phyloP scores from a whole-genome alignment of 495 filamentous ascomycete genomes.

The Penicillium samsonianum region DNA sequence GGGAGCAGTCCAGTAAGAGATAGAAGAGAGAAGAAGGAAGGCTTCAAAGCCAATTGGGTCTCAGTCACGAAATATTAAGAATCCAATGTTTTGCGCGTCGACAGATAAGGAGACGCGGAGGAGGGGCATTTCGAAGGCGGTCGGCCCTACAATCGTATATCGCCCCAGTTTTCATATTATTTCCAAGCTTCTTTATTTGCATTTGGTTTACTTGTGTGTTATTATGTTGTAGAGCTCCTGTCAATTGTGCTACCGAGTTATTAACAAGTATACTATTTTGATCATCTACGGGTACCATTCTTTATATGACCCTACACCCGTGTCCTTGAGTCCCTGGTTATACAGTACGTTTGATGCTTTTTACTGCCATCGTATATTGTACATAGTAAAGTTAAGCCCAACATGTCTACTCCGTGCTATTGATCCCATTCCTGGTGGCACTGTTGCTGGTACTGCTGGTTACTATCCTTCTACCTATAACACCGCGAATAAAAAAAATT shows the following conservation, averaged over 20 bases:
- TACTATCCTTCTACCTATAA: no score
- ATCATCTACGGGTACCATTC: not conserved
- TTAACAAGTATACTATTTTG: no score
- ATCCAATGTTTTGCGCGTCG: slow-evolving; percentile 8
- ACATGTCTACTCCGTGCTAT: no score
- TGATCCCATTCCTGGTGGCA: no score
- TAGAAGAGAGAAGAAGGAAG: not conserved
- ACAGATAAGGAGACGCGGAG: slow-evolving; percentile 30
- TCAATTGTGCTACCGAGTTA: no score
- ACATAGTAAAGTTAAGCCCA: no score
- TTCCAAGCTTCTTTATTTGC: not conserved
- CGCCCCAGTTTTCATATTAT: not conserved
- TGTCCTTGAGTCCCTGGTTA: no score
- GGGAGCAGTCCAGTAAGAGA: not conserved
- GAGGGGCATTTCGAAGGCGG: slow-evolving; percentile 27
- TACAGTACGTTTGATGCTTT: no score
- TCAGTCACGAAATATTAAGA: slow-evolving; percentile 5
- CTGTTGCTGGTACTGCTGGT: no score
- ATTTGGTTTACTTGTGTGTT: not conserved
- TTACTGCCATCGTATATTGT: no score
- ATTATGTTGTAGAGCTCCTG: not conserved
- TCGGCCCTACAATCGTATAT: not conserved
- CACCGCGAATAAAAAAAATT: no score
- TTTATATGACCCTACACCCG: not conserved
- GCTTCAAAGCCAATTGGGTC: slow-evolving; percentile 20